Evolutionary conservation across 2,329 filamentous ascomycete species (phyloP).

Genomic region (Aspergillus ochraceus): DNA sequence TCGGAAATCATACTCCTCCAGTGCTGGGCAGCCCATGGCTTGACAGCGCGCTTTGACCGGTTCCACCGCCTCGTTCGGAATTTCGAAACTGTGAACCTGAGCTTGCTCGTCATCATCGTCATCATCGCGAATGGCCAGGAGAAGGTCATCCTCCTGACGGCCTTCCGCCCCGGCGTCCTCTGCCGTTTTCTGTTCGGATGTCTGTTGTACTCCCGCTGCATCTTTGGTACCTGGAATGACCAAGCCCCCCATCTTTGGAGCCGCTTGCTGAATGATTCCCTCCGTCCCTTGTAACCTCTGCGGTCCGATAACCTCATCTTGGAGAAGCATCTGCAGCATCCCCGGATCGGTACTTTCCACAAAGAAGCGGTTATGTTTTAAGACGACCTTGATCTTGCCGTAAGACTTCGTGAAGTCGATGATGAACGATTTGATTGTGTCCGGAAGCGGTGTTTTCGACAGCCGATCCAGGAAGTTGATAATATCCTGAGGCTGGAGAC

Average conservation of each 20-base stretch:
- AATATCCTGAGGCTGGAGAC: slow-evolving; percentile 85
- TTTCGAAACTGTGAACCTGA: slow-evolving; percentile 90
- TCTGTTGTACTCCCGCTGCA: slow-evolving; percentile 82
- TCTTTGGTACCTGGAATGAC: slow-evolving; percentile 95
- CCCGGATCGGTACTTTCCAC: slow-evolving; percentile 87
- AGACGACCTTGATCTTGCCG: slow-evolving; percentile 90
- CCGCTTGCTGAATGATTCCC: slow-evolving; percentile 73
- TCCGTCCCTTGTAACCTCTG: slow-evolving; percentile 73
- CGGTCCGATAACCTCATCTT: slow-evolving; percentile 77
- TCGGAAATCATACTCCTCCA: slow-evolving; percentile 96
- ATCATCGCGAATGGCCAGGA: slow-evolving; percentile 67
- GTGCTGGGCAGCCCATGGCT: slow-evolving; percentile 78
- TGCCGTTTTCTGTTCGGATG: slow-evolving; percentile 42
- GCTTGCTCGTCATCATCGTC: slow-evolving; percentile 83
- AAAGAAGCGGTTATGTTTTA: slow-evolving; percentile 93
- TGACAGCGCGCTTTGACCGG: slow-evolving; percentile 86
- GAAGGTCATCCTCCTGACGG: slow-evolving; percentile 63
- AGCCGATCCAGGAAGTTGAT: slow-evolving; percentile 84
- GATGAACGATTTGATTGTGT: slow-evolving; percentile 77
- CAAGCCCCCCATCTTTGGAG: slow-evolving; percentile 81
- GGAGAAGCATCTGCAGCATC: slow-evolving; percentile 82
- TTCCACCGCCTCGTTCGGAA: slow-evolving; percentile 78
- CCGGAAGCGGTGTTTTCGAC: slow-evolving; percentile 82
- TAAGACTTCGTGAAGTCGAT: slow-evolving; percentile 84
- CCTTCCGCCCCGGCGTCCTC: slow-evolving; percentile 43